Evolutionary conservation across 495 filamentous ascomycete genomes (phyloP).

Genomic region (Penicillium macrosclerotiorum): DNA sequence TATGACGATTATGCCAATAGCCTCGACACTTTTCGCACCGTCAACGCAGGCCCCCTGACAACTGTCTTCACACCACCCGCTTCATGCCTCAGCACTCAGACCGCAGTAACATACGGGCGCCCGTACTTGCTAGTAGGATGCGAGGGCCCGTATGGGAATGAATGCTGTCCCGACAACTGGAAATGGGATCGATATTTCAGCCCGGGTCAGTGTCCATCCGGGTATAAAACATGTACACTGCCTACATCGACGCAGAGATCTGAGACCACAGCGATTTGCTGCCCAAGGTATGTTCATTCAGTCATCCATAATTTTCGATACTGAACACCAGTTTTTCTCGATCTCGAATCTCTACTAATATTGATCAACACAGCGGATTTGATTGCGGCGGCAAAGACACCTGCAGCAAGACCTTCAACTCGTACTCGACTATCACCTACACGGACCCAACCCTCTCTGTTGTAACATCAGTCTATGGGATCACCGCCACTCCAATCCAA

Average conservation of each 20-base stretch:
- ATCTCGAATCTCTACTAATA: no score
- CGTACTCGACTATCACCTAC: constrained; percentile 5
- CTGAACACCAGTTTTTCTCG: no score
- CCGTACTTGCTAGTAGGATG: constrained; percentile 7
- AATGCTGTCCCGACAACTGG: constrained; percentile 12
- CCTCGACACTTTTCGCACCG: no score
- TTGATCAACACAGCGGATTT: not conserved
- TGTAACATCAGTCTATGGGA: not conserved
- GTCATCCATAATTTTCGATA: no score
- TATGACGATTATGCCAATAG: constrained; percentile 1
- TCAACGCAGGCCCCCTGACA: constrained; percentile 16
- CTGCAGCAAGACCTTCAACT: constrained; percentile 11
- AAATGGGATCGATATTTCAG: constrained; percentile 9
- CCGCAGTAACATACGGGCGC: not conserved
- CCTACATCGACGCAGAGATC: constrained; percentile 4
- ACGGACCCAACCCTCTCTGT: constrained; percentile 1
- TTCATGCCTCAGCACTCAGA: constrained; percentile 7
- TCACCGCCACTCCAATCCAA: constrained; percentile 14
- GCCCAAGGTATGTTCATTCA: constrained; percentile 11
- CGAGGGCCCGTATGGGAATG: constrained; percentile 9
- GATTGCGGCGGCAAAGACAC: constrained; percentile 5
- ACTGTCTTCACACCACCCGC: constrained; percentile 9
- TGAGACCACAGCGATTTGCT: constrained; percentile 11
- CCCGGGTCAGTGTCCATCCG: constrained; percentile 11
- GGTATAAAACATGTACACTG: constrained; percentile 11